Conservation (phyloP, 176 grass and related monocot species). For the Musa acuminata region DNA sequence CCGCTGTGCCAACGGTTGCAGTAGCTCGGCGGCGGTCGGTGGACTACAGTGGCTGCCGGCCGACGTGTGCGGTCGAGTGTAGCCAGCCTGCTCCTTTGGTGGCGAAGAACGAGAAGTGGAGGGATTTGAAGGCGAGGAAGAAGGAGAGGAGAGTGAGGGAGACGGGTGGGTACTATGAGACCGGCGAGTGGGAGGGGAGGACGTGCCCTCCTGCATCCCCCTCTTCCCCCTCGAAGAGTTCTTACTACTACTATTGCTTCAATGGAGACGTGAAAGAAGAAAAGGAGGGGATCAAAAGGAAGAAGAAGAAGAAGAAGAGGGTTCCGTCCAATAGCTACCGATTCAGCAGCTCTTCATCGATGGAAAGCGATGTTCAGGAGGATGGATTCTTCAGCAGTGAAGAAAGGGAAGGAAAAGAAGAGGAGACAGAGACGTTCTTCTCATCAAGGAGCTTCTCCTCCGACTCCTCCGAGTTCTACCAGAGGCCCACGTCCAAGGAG, state of each 20-base stretch:
- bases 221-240: conserved; percentile 35
- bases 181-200: conserved; percentile 2
- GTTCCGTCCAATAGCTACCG: conserved; percentile 46
- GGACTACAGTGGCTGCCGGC: conserved; percentile 24
- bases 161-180: conserved; percentile 21
- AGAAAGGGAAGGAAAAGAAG: conserved; percentile 27
- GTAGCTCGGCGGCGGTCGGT: background rate
- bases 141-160: conserved; percentile 26
- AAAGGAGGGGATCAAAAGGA: background rate
- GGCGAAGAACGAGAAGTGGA: background rate
- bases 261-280: background rate
- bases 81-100: background rate
- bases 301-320: background rate
- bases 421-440: conserved; percentile 61
- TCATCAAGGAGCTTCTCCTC: conserved; percentile 87
- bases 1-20: background rate
- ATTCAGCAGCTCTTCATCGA: conserved; percentile 59
- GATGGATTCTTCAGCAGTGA: conserved; percentile 68
- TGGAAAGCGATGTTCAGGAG: conserved; percentile 7
- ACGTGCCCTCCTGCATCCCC: conserved; percentile 39
- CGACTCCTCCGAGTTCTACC: conserved; percentile 97
- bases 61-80: conserved; percentile 1
- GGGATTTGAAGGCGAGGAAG: background rate
- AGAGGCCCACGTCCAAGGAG: conserved; percentile 20
- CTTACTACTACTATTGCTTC: conserved; percentile 9